These are phyloP conservation scores for Endocarpon pusillum DNA, from an alignment of 495 filamentous ascomycete species.

Conservation along the genomic window DNA sequence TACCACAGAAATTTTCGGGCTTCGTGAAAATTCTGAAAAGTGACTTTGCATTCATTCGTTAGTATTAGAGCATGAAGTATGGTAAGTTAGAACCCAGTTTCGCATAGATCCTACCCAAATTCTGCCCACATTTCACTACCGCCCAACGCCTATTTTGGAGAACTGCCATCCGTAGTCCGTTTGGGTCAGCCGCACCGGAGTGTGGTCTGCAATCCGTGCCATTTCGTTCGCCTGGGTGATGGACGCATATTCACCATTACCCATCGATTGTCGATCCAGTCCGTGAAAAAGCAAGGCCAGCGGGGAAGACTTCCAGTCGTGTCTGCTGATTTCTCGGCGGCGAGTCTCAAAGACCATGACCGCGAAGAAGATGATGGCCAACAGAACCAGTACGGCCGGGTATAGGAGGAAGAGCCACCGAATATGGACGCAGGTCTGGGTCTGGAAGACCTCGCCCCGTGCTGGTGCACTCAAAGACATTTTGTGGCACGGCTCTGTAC, in stretches of 20 bases:
- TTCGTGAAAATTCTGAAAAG: no score
- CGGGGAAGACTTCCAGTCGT: conserved; percentile 19
- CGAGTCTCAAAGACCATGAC: conserved; percentile 19
- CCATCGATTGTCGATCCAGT: conserved; percentile 3
- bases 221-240: neutral
- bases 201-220: neutral
- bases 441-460: conserved; percentile 4
- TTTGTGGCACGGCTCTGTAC: no score
- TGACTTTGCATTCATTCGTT: no score
- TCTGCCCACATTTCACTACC: no score
- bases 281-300: conserved; percentile 22
- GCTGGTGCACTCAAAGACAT: conserved; percentile 3
- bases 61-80: no score
- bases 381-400: conserved; percentile 14
- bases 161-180: neutral
- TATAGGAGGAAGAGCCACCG: conserved; percentile 25
- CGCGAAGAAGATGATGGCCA: conserved; percentile 17
- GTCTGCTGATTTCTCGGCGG: conserved; percentile 10
- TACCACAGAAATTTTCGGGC: no score
- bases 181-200: neutral
- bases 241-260: neutral
- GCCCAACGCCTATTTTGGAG: neutral
- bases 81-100: no score
- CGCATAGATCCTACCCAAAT: no score
- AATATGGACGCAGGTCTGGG: conserved; percentile 20